Evolutionary conservation across 768 basidiomycete species (phyloP).

Genomic region (Xerocomellus amylosporus): DNA sequence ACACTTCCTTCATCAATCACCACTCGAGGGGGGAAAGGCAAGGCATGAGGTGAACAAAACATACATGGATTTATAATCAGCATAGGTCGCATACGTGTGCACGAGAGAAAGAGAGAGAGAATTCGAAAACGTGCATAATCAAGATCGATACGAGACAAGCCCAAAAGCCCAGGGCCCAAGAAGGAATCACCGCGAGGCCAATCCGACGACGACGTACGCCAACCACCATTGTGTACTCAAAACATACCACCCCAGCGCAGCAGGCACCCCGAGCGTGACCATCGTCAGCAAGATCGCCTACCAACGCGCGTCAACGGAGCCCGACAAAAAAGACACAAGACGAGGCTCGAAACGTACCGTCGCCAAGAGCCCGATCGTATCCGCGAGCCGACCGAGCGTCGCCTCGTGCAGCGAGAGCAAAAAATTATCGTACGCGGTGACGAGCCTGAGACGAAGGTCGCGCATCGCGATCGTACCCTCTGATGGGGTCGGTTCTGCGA

Average conservation of each 20-base stretch:
- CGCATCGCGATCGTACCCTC: constrained; percentile 21
- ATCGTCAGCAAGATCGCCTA: constrained; percentile 22
- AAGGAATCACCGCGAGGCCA: not conserved
- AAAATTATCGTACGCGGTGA: constrained; percentile 22
- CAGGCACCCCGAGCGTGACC: constrained; percentile 18
- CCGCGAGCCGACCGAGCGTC: constrained; percentile 26
- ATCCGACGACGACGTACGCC: constrained; percentile 2
- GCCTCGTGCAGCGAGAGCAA: constrained; percentile 16
- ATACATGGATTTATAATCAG: not conserved
- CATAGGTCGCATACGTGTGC: not conserved
- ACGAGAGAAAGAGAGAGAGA: not conserved
- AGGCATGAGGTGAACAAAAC: not conserved
- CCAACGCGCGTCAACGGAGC: not conserved
- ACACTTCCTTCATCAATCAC: too few species aligned
- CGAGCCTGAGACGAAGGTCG: constrained; percentile 19
- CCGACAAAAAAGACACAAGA: too few species aligned
- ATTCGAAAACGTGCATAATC: not conserved
- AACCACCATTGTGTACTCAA: constrained; percentile 10
- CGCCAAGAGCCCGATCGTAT: constrained; percentile 18
- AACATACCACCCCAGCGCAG: constrained; percentile 21
- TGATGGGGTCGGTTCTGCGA: constrained; percentile 30
- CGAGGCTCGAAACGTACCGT: constrained; percentile 4
- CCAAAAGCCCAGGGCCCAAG: too few species aligned
- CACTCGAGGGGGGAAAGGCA: too few species aligned
- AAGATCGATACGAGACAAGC: not conserved